Conservation (phyloP, 805 yeast species). For the Myxozyma udenii region DNA sequence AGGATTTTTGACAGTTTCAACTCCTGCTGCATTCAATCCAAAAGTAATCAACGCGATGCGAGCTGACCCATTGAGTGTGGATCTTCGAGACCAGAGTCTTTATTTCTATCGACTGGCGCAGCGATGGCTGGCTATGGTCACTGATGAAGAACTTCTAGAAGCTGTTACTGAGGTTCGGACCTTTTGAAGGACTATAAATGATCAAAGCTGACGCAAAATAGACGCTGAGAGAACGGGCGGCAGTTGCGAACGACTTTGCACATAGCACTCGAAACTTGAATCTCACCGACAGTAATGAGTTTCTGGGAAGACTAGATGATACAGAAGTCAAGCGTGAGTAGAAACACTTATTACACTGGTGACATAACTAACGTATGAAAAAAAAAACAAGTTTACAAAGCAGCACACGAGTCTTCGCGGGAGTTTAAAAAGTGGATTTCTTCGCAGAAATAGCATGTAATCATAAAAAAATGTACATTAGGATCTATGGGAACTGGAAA, state of each 20-base stretch:
- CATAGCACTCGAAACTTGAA: constrained; percentile 43
- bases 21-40: constrained; percentile 65
- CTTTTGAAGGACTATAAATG: constrained; percentile 1
- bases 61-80: constrained; percentile 63
- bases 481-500: no score
- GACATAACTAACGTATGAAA: no score
- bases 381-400: constrained; percentile 15
- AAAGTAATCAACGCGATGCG: constrained; percentile 79
- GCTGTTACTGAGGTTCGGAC: constrained; percentile 39
- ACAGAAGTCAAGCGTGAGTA: constrained; percentile 55
- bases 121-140: constrained; percentile 73
- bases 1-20: constrained; percentile 58
- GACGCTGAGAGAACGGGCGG: constrained; percentile 63
- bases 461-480: background rate
- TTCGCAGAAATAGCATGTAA: background rate
- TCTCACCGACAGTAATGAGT: constrained; percentile 50
- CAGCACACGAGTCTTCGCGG: constrained; percentile 24
- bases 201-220: background rate
- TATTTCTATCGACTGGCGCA: constrained; percentile 68
- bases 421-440: constrained; percentile 24
- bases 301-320: constrained; percentile 68
- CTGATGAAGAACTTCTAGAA: constrained; percentile 59
- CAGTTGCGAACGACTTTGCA: constrained; percentile 70
- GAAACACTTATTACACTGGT: no score
- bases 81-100: constrained; percentile 61